Base-by-base conservation (phyloP, 805 yeast species). In the Suhomyces emberorum region DNA sequence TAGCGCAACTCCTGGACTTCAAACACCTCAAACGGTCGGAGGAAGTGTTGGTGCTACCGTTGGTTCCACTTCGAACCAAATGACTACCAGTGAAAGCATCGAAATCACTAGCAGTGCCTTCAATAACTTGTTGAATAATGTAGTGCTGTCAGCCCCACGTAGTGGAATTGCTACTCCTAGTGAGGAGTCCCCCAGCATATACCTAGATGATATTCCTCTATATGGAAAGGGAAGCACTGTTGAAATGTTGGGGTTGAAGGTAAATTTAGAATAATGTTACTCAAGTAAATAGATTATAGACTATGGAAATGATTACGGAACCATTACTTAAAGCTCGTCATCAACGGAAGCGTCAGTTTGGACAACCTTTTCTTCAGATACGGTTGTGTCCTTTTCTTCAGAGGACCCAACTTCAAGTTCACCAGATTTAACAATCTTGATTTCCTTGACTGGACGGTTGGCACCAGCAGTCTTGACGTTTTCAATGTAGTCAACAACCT, bases 401-500 rank as follows among this genome's bases (percentile, higher is more conserved):
- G 9, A 7, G 35, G 51, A 59, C 21, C 58, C 65, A 22, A 60
- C 60, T 27, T 53, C 70, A 41, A 83, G 42, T 52, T 83, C 86
- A 42, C 98, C 98, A 46, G 85, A 69, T 42, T 77, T 78, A 33
- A 70, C 73, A 49, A 89, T 82, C 45, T 65, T 71, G 43, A 91
- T 69, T 18, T 76, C 77, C 50, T 74, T 74, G 38, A 61, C 63
- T 37, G 98, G 98, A 47, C 68, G 74, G 63, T 88, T 93, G 47
- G 84, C 79, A 50, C 72, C 65, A 41, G 69, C 65, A 16, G 95
- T 88, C 65, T 79, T 77, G 43, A 84, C 79, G 32, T 61, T 61
- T 65, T 88, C 96, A 55, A 93, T 79, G 61, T 76, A 72, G 47
- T 72, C 64, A 38, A 91, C 86, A 34, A 88, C 77, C 47, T 91